phyloP scores from a whole-genome alignment of 345 rosid species.

The Boechera retrofracta region DNA sequence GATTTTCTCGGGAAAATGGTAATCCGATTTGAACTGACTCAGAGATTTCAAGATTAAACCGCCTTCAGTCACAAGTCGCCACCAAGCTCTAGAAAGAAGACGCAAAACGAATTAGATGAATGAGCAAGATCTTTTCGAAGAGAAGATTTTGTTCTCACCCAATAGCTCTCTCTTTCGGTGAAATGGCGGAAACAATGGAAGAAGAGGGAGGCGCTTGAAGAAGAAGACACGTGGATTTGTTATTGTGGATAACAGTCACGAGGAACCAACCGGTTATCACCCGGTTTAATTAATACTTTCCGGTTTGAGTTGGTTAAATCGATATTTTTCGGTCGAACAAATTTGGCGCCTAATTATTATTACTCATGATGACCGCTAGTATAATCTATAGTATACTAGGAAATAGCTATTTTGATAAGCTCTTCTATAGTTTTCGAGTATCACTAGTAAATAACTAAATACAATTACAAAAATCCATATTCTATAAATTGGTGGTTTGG shows the following conservation, averaged over 20 bases:
- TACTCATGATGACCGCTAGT: too few relatives aligned
- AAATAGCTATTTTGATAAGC: not conserved
- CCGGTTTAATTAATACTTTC: not conserved
- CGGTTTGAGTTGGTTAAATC: conserved; percentile 27
- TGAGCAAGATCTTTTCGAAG: not conserved
- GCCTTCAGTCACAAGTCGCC: not conserved
- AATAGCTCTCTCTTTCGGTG: not conserved
- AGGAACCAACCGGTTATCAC: conserved; percentile 17
- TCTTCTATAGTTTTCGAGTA: too few relatives aligned
- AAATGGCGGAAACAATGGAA: conserved; percentile 37
- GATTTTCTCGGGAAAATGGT: conserved; percentile 24
- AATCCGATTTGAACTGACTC: conserved; percentile 1
- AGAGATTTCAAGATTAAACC: conserved; percentile 1
- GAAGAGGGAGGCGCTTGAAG: conserved; percentile 31
- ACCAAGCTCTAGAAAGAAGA: not conserved
- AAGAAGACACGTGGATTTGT: conserved; percentile 57
- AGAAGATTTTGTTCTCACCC: conserved; percentile 2
- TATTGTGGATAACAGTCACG: conserved; percentile 54
- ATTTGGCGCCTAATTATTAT: conserved; percentile 45
- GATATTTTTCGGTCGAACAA: not conserved
- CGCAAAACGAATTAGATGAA: not conserved
- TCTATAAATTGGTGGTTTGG: too few relatives aligned
- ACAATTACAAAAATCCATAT: too few relatives aligned
- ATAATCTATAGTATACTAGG: too few relatives aligned
- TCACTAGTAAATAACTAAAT: too few relatives aligned